These are phyloP conservation scores for Arachnopeziza araneosa DNA, from an alignment of 2,329 filamentous ascomycete species.

Conservation along the genomic window DNA sequence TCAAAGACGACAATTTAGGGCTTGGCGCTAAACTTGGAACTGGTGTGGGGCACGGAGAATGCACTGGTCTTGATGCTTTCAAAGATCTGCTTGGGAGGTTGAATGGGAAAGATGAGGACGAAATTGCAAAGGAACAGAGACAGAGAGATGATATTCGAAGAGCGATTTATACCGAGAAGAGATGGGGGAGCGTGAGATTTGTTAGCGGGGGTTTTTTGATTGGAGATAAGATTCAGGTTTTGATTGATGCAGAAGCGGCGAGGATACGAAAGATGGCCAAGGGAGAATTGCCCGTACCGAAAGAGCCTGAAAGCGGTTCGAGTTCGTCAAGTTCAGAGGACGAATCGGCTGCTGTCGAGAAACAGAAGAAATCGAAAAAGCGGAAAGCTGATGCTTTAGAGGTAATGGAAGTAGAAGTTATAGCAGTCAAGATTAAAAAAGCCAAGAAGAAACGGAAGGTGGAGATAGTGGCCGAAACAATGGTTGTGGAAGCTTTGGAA, in stretches of 20 bases:
- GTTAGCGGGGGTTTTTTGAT: conserved; percentile 73
- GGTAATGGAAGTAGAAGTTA: conserved; percentile 11
- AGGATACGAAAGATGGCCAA: conserved; percentile 24
- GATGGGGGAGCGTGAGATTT: conserved; percentile 78
- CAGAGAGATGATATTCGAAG: conserved; percentile 65
- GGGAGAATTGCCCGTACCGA: conserved; percentile 7
- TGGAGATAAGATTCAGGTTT: conserved; percentile 49
- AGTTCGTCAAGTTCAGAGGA: conserved; percentile 12
- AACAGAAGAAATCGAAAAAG: conserved; percentile 31
- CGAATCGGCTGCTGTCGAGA: conserved; percentile 6
- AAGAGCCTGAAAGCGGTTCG: not conserved
- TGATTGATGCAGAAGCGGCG: conserved; percentile 34
- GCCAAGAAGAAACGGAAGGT: conserved; percentile 27
- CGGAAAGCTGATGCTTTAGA: conserved; percentile 26
- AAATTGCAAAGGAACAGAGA: conserved; percentile 64
- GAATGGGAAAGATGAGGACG: conserved; percentile 79
- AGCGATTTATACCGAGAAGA: conserved; percentile 66
- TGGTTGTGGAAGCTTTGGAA: conserved; percentile 18
- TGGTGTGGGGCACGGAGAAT: conserved; percentile 58
- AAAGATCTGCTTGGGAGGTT: conserved; percentile 80
- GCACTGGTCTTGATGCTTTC: conserved; percentile 82
- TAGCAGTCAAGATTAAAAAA: conserved; percentile 27
- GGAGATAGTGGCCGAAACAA: not conserved
- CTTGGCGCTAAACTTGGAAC: conserved; percentile 75
- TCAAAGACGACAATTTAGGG: conserved; percentile 90